Base-by-base conservation (phyloP, 495 filamentous ascomycete genomes). In the Penicillium odoratum region DNA sequence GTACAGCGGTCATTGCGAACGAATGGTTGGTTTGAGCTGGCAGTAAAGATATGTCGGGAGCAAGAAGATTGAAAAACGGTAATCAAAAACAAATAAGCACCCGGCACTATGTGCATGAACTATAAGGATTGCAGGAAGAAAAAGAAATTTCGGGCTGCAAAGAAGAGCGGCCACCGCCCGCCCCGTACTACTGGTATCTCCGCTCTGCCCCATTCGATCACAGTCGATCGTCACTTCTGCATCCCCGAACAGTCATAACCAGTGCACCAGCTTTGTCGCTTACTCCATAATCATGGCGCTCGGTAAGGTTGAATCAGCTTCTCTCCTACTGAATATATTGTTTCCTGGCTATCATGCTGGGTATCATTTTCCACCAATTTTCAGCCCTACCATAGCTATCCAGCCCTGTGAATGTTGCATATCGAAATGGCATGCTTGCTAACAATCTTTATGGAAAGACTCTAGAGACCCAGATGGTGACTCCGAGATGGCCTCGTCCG, bases 401-500 rank as follows among this genome's bases (percentile, higher is more conserved):
- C 30, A 7, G 0, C 30, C 38, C 4, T 16, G 4, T 16, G 13
- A 40, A 40, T 15, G 15, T 16, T 16, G 13, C 4, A 16, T 40
- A n/a, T 16, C 13, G 38, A 15, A 40, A 40, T 16, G n/a, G 4
- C 15, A 5, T n/a, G 46, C 44, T 58, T 11, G 46, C 28, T 48
- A 15, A 48, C 43, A 33, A 48, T 60, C 56, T 8, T 38, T 46
- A 25, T 13, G 9, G 13, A 48, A 40, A 66, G 67, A 67, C 15
- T 53, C 61, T 5, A 56, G 52, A 74, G 81, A 85, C 58, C 68
- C 61, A 53, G 82, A 84, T 70, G 81, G 81, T 10, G 82, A 86
- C 67, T 82, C 78, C 45, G 75, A 77, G 57, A 86, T 86, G 83
- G 75, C 78, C 30, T 82, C 81, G 18, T 83, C 80, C 13, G 70